Evolutionary conservation across 768 basidiomycete species (phyloP).

Genomic region (Calocybe indica): DNA sequence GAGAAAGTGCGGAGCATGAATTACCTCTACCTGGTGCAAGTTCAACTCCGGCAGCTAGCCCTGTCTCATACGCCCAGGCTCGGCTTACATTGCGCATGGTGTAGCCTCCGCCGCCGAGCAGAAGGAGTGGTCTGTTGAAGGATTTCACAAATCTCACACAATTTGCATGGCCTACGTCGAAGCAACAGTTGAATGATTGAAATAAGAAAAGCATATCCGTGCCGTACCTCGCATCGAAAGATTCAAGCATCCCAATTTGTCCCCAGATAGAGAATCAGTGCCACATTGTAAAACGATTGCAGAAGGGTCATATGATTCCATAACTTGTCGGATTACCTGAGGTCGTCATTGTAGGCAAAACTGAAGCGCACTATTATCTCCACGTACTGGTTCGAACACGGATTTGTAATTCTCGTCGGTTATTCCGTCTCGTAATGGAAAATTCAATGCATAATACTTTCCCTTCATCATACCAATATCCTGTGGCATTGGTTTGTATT

Average conservation of each 20-base stretch:
- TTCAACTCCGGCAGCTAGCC: constrained; percentile 95
- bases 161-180: constrained; percentile 77
- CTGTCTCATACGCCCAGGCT: constrained; percentile 98
- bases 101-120: constrained; percentile 96
- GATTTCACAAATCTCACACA: constrained; percentile 97
- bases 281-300: constrained; percentile 98
- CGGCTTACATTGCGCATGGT: constrained; percentile 97
- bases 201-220: not conserved
- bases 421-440: constrained; percentile 92
- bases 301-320: constrained; percentile 91
- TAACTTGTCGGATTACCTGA: constrained; percentile 88
- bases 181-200: not conserved
- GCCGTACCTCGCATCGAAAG: constrained; percentile 84
- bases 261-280: constrained; percentile 93
- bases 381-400: constrained; percentile 88
- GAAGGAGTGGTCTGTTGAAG: constrained; percentile 87
- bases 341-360: not conserved
- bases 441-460: constrained; percentile 90
- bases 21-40: constrained; percentile 65
- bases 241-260: constrained; percentile 94
- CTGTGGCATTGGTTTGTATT: constrained; percentile 29
- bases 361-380: not conserved
- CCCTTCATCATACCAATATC: constrained; percentile 94
- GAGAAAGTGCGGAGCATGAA: not conserved
- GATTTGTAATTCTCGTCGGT: constrained; percentile 92